Evolutionary conservation across 2,329 filamentous ascomycete species (phyloP).

Genomic region (Apiospora aurea): DNA sequence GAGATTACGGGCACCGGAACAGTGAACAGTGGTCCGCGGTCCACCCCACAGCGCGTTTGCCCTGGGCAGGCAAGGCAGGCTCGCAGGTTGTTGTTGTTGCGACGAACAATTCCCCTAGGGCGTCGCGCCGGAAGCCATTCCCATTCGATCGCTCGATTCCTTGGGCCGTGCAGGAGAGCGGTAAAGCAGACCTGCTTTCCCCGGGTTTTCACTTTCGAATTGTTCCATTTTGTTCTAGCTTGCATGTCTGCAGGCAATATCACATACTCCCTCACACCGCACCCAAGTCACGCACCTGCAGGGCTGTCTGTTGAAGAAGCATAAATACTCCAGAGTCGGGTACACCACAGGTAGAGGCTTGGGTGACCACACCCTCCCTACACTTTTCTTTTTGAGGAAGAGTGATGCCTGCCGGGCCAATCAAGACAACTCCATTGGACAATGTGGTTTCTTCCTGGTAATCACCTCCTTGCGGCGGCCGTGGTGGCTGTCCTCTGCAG

Average conservation of each 20-base stretch:
- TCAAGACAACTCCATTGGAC: background rate
- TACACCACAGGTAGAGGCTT: background rate
- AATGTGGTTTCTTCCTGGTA: constrained; percentile 10
- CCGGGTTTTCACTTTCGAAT: background rate
- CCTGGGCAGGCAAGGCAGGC: too few species aligned
- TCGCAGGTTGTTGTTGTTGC: background rate
- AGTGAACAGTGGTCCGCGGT: background rate
- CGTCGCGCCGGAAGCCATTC: background rate
- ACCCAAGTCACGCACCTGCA: background rate
- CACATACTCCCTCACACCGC: background rate
- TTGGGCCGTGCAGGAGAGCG: background rate
- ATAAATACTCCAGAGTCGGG: background rate
- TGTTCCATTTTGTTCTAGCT: background rate
- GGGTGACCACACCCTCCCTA: background rate
- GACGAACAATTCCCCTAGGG: constrained; percentile 19
- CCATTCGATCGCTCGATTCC: background rate
- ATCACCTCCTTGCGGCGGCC: background rate
- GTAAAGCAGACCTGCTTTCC: background rate
- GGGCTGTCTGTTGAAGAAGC: background rate
- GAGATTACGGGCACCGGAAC: constrained; percentile 1
- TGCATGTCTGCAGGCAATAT: background rate
- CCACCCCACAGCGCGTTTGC: background rate
- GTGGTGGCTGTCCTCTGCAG: constrained; percentile 7
- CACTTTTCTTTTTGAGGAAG: background rate
- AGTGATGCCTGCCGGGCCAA: background rate